phyloP scores from a whole-genome alignment of 805 yeast genomes.

The Danielia oregonensis region DNA sequence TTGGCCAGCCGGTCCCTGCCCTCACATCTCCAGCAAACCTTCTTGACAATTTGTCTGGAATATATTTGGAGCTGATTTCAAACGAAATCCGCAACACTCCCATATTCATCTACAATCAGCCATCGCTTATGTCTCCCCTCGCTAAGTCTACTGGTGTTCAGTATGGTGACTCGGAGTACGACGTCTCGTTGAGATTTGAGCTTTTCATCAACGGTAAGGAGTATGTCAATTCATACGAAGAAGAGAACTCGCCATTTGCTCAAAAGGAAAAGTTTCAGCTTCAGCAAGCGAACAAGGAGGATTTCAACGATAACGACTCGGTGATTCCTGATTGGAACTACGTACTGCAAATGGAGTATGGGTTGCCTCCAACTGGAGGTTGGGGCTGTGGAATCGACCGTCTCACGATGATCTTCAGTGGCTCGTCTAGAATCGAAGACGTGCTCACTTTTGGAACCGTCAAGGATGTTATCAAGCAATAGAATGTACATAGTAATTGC shows the following conservation, averaged over 20 bases:
- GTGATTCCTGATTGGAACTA: conserved; percentile 69
- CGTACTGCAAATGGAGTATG: conserved; percentile 80
- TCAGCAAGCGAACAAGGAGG: conserved; percentile 50
- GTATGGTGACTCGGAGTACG: conserved; percentile 27
- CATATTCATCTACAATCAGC: conserved; percentile 76
- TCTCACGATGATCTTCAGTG: conserved; percentile 72
- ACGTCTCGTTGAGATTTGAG: conserved; percentile 73
- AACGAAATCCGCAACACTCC: conserved; percentile 41
- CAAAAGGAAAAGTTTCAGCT: conserved; percentile 61
- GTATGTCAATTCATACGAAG: conserved; percentile 91
- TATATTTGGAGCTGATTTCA: conserved; percentile 65
- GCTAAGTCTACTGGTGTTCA: conserved; percentile 57
- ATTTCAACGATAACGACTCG: conserved; percentile 56
- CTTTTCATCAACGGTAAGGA: conserved; percentile 77
- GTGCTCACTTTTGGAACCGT: conserved; percentile 75
- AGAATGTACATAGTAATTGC: too few relatives aligned
- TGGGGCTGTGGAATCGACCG: conserved; percentile 96
- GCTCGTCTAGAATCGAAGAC: conserved; percentile 62
- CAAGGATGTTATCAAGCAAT: conserved; percentile 66
- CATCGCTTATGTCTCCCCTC: conserved; percentile 79
- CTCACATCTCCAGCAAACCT: conserved; percentile 53
- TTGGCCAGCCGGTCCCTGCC: conserved; percentile 35
- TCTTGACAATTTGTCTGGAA: conserved; percentile 59
- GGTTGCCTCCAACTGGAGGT: conserved; percentile 97
- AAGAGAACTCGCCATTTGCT: conserved; percentile 80